Base-by-base conservation (phyloP, 495 filamentous ascomycete genomes). In the Bacidia gigantensis region DNA sequence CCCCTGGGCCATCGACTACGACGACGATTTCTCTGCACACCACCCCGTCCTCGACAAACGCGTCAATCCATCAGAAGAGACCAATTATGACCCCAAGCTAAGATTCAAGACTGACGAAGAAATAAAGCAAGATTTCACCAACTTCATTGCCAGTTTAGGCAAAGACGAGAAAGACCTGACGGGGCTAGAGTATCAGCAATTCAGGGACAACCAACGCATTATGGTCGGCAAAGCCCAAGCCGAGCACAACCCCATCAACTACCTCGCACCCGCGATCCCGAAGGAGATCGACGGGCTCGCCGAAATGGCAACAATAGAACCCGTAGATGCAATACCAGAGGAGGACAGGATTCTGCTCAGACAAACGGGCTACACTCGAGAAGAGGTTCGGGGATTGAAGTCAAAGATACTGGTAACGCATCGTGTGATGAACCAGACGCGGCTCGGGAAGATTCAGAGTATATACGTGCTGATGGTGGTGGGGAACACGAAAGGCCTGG, bases 341-440 rank as follows among this genome's bases (percentile, higher is more conserved):
- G 50, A 81, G 66, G 65, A 68, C 59, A 65, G 76, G 20, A n/a
- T n/a, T n/a, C 66, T 93, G 53, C 78, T 84, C 64, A 70, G 77
- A 69, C 71, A 77, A 53, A 89, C 84, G 22, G 87, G 88, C 50
- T 74, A 86, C 67, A 70, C 64, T 10, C 58, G 73, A 53, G 50
- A 67, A 7, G 62, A 84, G 38, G 78, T 96, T 45, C 42, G 67
- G 11, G 40, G 57, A 1, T 65, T 86, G 47, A 67, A 70, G 22
- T 65, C 71, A 21, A 92, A 87, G 72, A 67, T 69, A 11, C 61
- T 98, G 23, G 84, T 94, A 20, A 50, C 53, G 2, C 83, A 89
- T 60, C 63, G 63, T 1, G 93, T 99, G 43, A 70, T 76, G 54
- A 99, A 99, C 67, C 89, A 95, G 75, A 97, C 93, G 25, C 85